Evolutionary conservation across 768 basidiomycete species (phyloP), one percentile per base, ranked within the genome.

Genomic region (Collybiopsis luxurians): DNA sequence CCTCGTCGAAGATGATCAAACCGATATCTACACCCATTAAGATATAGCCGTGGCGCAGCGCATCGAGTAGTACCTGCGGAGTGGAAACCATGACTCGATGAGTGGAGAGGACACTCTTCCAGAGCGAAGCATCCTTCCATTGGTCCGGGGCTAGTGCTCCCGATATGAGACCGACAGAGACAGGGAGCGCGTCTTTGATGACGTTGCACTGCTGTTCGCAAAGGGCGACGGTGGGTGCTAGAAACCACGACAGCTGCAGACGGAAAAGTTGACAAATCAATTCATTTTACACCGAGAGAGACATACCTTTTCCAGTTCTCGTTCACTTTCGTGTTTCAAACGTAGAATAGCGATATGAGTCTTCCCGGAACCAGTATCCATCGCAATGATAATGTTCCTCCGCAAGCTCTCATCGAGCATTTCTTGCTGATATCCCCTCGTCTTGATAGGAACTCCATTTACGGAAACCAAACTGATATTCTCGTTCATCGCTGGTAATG

Each of bases 141-240:
- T 90, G 89, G 61, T 89, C 80, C 17, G 90, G 89, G 58, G 88
- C 85, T 36, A 81, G 73, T 0, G 83, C 72, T 12, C 90, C 89
- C 2, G 89, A 87, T 31, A 92, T 83, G 15, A 87, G 69, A 6
- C 87, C 88, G 11, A 87, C 87, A 1, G 81, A 74, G 1, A 82
- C 82, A 0, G 86, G n/a, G 19, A 90, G 75, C 9, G 79, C 76
- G 2, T 64, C 65, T 43, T 75, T 62, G 50, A 92, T 87, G 15
- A 87, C 87, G 3, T n/a, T n/a, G n/a, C n/a, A n/a, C n/a, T n/a
- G n/a, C n/a, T n/a, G n/a, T n/a, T 84, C 77, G 60, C 88, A 89
- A 2, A 92, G 73, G 0, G 89, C n/a, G n/a, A 90, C 89, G 0
- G 90, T 91, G 0, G 90, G 90, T 0, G 88, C 87, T 12, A 91